Base-by-base conservation (phyloP, 805 yeast species). In the Kodamaea neixiangensis region DNA sequence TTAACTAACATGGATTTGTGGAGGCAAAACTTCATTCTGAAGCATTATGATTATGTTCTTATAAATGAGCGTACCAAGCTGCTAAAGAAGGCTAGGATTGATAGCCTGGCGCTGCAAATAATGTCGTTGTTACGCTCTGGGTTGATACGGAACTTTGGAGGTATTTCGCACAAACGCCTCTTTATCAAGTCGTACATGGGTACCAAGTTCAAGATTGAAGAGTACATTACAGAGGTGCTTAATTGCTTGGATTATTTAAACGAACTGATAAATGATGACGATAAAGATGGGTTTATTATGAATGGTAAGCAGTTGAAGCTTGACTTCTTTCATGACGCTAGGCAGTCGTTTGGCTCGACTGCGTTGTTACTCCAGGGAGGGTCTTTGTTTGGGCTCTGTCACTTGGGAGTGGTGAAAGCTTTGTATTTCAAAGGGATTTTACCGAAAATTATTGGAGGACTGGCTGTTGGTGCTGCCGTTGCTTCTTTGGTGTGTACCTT, bases 341-440 rank as follows among this genome's bases (percentile, higher is more conserved):
- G 89, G 59, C 91, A 90, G 64, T 85, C 96, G 0, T 81, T 87
- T 65, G 99, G 99, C 0, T 81, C 89, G 44, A 90, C 98, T 0
- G 97, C 97, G 0, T 73, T 94, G 50, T 81, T 93, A 35, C 72
- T 94, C 20, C 97, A 94, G 68, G 99, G 99, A 22, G 98, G 99
- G 1, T 87, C 97, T 0, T 71, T 94, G 18, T 94, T 93, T 71
- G 98, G 99, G 0, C 72, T 94, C 54, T 92, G 96, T 60, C 99
- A 94, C 66, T 64, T 94, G 33, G 99, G 99, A 1, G 97, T 92
- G 1, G 88, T 93, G 7, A 86, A 87, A 55, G 93, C 94, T 0
- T 73, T 94, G n/a, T 80, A 86, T 53, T 78, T 79, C 56, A 83
- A 86, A 55, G 86, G 87, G 1, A 69, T 92, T 35, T 72, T 94